Conservation (phyloP, 257 asterid species). For the Lantana camara region DNA sequence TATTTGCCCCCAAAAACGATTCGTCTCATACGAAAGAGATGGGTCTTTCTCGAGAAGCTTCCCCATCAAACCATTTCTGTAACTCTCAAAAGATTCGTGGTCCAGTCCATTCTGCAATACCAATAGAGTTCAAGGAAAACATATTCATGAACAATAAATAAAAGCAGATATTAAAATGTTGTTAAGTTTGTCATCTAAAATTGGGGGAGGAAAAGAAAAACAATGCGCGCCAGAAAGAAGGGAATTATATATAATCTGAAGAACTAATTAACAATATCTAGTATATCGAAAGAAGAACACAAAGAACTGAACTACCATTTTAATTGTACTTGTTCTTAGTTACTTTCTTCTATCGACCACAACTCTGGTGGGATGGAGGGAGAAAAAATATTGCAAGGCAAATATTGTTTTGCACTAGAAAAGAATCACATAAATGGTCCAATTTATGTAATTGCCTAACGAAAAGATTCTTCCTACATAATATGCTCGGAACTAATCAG, state of each 20-base stretch:
- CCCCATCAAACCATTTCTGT: constrained; percentile 71
- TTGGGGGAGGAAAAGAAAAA: too few species aligned
- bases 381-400: neutral
- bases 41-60: constrained; percentile 98
- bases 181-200: neutral
- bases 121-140: constrained; percentile 27
- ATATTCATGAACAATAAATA: constrained; percentile 9
- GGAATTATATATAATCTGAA: constrained; percentile 10
- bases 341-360: neutral
- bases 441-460: neutral
- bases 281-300: neutral
- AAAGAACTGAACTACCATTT: neutral
- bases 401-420: neutral
- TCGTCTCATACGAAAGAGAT: constrained; percentile 80
- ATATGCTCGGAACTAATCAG: neutral
- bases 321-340: neutral
- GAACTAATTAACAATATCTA: neutral
- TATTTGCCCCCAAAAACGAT: constrained; percentile 90
- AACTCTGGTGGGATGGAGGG: neutral
- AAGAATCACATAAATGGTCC: neutral
- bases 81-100: constrained; percentile 75
- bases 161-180: constrained; percentile 9
- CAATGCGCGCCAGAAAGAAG: neutral
- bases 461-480: neutral
- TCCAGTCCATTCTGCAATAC: constrained; percentile 67